These are phyloP conservation scores for Amorphotheca resinae DNA, from an alignment of 495 filamentous ascomycete species.

Conservation along the genomic window DNA sequence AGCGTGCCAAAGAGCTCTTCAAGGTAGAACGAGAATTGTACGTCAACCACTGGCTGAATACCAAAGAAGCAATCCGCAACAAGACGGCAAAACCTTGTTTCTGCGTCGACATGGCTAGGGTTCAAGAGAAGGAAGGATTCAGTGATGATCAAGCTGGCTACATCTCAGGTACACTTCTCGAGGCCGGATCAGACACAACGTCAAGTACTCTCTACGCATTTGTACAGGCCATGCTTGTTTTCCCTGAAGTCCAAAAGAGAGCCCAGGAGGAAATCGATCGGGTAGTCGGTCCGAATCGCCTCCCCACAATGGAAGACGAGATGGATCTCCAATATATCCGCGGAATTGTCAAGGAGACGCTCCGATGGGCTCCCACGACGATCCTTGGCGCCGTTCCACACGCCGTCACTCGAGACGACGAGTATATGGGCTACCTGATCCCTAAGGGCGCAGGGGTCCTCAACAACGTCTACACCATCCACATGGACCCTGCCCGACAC, in stretches of 20 bases:
- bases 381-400: background rate
- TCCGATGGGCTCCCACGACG: background rate
- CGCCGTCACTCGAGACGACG: background rate
- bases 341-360: background rate
- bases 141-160: background rate
- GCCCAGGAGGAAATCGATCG: background rate
- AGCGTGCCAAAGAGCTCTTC: no score
- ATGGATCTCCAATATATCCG: background rate
- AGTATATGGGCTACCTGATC: background rate
- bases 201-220: background rate
- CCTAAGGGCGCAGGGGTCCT: background rate
- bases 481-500: background rate
- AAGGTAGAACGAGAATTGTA: conserved; percentile 25
- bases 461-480: background rate
- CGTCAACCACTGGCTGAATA: conserved; percentile 27
- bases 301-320: background rate
- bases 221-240: background rate
- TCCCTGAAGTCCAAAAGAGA: background rate
- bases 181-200: background rate
- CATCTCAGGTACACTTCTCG: background rate
- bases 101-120: conserved; percentile 1
- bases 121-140: background rate
- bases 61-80: conserved; percentile 23
- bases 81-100: conserved; percentile 23
- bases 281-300: background rate